Evolutionary conservation across 2,329 filamentous ascomycete species (phyloP).

Genomic region (Stagonosporopsis vannaccii): DNA sequence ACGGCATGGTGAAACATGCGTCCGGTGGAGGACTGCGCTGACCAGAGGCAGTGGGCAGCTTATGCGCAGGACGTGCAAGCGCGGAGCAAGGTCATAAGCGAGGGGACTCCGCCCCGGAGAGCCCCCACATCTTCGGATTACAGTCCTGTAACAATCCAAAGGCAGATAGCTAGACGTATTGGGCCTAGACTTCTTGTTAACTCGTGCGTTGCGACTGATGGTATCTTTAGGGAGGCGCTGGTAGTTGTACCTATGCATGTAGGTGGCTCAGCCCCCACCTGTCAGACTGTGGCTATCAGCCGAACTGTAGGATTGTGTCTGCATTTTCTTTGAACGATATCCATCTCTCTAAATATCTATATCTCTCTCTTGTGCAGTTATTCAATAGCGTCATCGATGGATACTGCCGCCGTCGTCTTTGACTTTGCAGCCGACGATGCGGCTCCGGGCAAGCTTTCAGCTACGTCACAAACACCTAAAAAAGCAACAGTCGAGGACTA

Average conservation of each 20-base stretch:
- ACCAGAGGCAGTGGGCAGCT: conserved; percentile 9
- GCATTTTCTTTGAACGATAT: background rate
- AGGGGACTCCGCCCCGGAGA: background rate
- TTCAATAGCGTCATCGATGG: background rate
- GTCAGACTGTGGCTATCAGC: background rate
- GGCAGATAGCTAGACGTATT: background rate
- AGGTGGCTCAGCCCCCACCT: background rate
- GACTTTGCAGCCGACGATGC: background rate
- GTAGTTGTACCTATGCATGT: background rate
- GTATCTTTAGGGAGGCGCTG: background rate
- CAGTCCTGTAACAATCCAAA: background rate
- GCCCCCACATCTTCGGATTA: background rate
- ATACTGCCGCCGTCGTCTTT: background rate
- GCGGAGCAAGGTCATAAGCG: background rate
- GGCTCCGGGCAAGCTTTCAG: background rate
- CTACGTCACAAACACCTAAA: background rate
- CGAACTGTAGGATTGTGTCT: background rate
- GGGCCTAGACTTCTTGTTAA: background rate
- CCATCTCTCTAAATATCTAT: too few species aligned
- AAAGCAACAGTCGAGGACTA: background rate
- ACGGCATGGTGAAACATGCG: conserved; percentile 1
- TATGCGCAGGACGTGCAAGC: background rate
- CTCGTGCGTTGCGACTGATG: background rate
- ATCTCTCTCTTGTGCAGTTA: background rate
- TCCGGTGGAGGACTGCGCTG: background rate